Base-by-base conservation (phyloP, 129 eudicot genomes). In the Deinandra increscens region DNA sequence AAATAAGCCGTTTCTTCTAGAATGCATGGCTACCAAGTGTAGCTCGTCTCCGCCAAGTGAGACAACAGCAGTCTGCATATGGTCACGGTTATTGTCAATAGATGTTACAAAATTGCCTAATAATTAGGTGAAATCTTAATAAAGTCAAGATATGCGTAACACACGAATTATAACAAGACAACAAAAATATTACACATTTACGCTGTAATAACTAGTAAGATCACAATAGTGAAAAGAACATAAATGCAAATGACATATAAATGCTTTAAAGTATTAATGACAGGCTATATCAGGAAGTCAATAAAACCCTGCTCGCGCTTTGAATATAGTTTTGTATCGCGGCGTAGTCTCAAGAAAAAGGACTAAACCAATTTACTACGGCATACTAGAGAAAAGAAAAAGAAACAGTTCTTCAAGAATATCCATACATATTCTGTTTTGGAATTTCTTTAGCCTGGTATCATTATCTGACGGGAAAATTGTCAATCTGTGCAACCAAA, bases 1-100 rank as follows among this genome's bases (percentile, higher is more conserved):
- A 9, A 54, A 45, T 56, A 75, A 78, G 36, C 83, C 83, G 41
- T 72, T 80, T 73, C 87, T 82, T 60, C 86, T 75, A 2, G 96
- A 88, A 48, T 76, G 87, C 97, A 94, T 90, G 66, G 99, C 97
- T 72, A 94, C 99, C 75, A 94, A 78, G 68, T 94, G 97, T 53
- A 94, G 83, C 80, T 94, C 99, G 45, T 81, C 80, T 20, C 72
- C 84, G 49, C 89, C 96, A 45, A 84, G 79, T 59, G 86, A 58
- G 71, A 85, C 76, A 63, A 94, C 89, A 50, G 97, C 99, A 39
- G 99, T 85, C 99, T 94, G 85, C 68, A 78, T 58, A 75, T n/a
- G 73, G 4, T 22, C 4, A 69, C 66, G 53, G 41, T 68, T 58
- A 29, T 54, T 1, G 20, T 8, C 70, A 48, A 39, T 46, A 48